Evolutionary conservation across 2,329 filamentous ascomycete genomes (phyloP), one percentile per base, ranked within the genome.

Genomic region (Microdochium nivale): DNA sequence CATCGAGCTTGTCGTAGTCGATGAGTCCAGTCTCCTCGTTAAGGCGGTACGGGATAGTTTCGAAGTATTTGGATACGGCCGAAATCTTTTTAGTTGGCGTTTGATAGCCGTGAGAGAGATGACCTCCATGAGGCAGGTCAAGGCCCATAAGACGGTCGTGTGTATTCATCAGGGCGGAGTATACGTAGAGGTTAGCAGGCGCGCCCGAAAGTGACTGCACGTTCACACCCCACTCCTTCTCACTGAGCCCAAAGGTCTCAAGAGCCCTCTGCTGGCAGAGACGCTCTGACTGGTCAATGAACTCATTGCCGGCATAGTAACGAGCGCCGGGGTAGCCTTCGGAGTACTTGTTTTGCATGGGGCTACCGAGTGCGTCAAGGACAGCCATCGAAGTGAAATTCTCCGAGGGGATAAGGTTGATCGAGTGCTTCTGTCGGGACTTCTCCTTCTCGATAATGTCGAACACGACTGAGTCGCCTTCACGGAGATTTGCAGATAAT

Each of bases 321-420:
- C 92, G 81, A 55, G 92, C 92, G 52, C 94, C 94, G 30, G 92
- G 94, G 64, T 99, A 99, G 49, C 94, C 94, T 71, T 99, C 94
- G 0, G 94, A 97, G 74, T 99, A 99, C 70, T 99, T 97, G 73
- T 97, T 96, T 70, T 95, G 90, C 90, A 96, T 96, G 51, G 91
- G 87, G 76, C 90, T 95, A 58, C 90, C 90, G 54, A 96, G 77
- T 32, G 90, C 89, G 77, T 96, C 90, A 52, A 96, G 80, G 21
- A 96, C 90, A 27, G 90, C 89, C 69, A 95, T 88, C 8, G 90
- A 95, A 25, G 90, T 96, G 65, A 96, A 95, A 74, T 96, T 96
- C 73, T 96, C 90, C 7, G 90, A 96, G 21, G 90, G 90, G 59
- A 96, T 96, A 53, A 96, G 78, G 71, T 97, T 97, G 75, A 99